Evolutionary conservation across 1,284 basidiomycete species (phyloP), one percentile per base, ranked within the genome.

Genomic region (Leucoagaricus sp.): DNA sequence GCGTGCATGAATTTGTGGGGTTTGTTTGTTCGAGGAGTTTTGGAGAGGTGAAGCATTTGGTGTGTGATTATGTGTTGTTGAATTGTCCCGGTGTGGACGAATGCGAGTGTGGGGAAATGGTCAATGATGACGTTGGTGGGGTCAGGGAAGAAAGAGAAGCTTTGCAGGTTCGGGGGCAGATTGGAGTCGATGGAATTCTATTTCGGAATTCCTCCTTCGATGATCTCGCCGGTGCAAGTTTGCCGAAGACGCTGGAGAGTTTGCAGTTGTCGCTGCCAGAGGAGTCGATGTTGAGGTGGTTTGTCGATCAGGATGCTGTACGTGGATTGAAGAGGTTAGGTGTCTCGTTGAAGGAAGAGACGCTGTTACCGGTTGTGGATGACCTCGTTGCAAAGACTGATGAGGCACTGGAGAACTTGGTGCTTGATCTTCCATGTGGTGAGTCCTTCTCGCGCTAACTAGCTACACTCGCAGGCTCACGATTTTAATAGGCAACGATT

Each of bases 41-140:
- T 31, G 26, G 0, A 1, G 38, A 29, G 17, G 4, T 48, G 36
- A 48, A 25, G 36, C 25, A 38, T 33, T 41, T 55, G 28, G 38
- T 49, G 28, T 55, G 53, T 25, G 53, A 55, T 40, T 55, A 46
- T 4, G 53, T 55, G 45, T 48, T 55, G 46, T 33, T 55, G 26
- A 55, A 55, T 33, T 40, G 46, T 23, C 12, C 8, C 17, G 36
- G 36, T 5, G 15, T n/a, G 4, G 36, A n/a, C 4, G 36, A 38
- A 6, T 38, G 36, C 36, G 36, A 38, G 4, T 38, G 36, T n/a
- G 36, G 36, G 36, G 45, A 26, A 13, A 25, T 17, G 23, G 53
- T 15, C n/a, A 9, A 26, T 15, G 36, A n/a, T 29, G 25, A 8
- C 23, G 53, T 36, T n/a, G 13, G n/a, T 42, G 25, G 5, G 13